Conservation (phyloP, 2,329 filamentous ascomycete genomes). For the Phyllosticta citrichinensis region DNA sequence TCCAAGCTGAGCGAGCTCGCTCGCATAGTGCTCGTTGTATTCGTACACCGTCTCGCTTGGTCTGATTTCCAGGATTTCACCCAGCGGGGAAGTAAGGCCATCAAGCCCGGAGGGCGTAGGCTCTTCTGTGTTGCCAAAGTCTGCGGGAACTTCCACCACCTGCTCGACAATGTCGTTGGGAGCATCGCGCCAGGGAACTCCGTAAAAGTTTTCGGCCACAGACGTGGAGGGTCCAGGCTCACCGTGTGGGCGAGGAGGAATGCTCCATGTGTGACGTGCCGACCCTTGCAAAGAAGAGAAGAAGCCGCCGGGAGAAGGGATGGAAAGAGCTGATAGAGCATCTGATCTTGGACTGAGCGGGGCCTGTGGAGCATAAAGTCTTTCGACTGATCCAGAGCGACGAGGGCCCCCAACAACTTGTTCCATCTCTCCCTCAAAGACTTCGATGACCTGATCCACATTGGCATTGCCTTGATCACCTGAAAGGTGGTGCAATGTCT, state of each 20-base stretch:
- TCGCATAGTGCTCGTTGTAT: slow-evolving; percentile 65
- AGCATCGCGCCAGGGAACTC: slow-evolving; percentile 56
- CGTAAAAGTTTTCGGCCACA: slow-evolving; percentile 87
- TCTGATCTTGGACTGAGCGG: background rate
- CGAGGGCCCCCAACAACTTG: slow-evolving; percentile 30
- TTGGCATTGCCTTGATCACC: slow-evolving; percentile 13
- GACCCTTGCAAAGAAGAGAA: slow-evolving; percentile 74
- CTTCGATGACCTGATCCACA: slow-evolving; percentile 27
- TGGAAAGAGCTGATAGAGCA: slow-evolving; percentile 67
- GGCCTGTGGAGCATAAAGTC: slow-evolving; percentile 1
- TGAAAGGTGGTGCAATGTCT: slow-evolving; percentile 59
- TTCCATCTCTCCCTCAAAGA: slow-evolving; percentile 49
- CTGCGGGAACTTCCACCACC: slow-evolving; percentile 8
- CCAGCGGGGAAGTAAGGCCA: slow-evolving; percentile 31
- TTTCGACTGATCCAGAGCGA: background rate
- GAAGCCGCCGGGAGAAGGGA: slow-evolving; percentile 86
- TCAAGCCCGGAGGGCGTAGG: slow-evolving; percentile 48
- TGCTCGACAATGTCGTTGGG: slow-evolving; percentile 8
- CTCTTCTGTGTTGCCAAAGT: background rate
- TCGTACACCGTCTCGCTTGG: slow-evolving; percentile 57
- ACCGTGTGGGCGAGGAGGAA: slow-evolving; percentile 24
- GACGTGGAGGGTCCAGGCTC: slow-evolving; percentile 65
- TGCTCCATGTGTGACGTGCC: slow-evolving; percentile 73
- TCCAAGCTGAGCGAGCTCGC: slow-evolving; percentile 60
- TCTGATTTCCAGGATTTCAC: slow-evolving; percentile 45